Percentiles rank a stretch among this genome's conserved stretches.
These are phyloP conservation scores for Fraxinus anomala DNA, from an alignment of 257 asterid species.

Conservation along the genomic window DNA sequence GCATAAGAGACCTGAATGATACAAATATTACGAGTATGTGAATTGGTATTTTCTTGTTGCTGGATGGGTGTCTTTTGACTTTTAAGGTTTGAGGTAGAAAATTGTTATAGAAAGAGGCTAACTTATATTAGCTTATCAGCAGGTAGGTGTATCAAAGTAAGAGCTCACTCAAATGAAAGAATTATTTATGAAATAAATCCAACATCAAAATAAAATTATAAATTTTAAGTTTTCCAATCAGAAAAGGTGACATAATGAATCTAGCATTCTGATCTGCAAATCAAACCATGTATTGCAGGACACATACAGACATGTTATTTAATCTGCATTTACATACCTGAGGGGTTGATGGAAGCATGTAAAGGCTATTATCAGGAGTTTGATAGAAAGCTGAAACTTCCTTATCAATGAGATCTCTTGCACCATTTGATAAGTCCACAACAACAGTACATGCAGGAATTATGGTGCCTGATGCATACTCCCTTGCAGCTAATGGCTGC, in stretches of 20 bases:
- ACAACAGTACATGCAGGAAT: conserved; percentile 86
- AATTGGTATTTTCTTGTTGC: neutral
- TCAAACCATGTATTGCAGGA: conserved; percentile 14
- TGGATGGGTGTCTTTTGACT: neutral
- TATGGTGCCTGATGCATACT: conserved; percentile 89
- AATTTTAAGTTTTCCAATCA: conserved; percentile 7
- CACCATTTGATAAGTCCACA: conserved; percentile 69
- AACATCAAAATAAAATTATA: neutral
- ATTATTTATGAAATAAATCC: neutral
- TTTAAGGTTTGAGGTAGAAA: conserved; percentile 13
- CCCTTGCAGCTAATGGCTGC: conserved; percentile 90
- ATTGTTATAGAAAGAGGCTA: neutral
- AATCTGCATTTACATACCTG: conserved; percentile 59
- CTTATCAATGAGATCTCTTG: conserved; percentile 83
- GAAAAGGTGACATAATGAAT: conserved; percentile 1
- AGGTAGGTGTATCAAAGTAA: neutral
- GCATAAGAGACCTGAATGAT: conserved; percentile 20
- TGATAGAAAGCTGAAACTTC: conserved; percentile 89
- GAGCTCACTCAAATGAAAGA: neutral
- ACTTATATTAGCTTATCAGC: conserved; percentile 4
- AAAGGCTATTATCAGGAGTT: conserved; percentile 86
- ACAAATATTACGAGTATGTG: neutral
- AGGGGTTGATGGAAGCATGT: conserved; percentile 96
- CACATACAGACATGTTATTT: conserved; percentile 4
- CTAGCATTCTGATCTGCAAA: neutral